Evolutionary conservation across 495 filamentous ascomycete genomes (phyloP), one percentile per base, ranked within the genome.

Genomic region (Xylona heveae): DNA sequence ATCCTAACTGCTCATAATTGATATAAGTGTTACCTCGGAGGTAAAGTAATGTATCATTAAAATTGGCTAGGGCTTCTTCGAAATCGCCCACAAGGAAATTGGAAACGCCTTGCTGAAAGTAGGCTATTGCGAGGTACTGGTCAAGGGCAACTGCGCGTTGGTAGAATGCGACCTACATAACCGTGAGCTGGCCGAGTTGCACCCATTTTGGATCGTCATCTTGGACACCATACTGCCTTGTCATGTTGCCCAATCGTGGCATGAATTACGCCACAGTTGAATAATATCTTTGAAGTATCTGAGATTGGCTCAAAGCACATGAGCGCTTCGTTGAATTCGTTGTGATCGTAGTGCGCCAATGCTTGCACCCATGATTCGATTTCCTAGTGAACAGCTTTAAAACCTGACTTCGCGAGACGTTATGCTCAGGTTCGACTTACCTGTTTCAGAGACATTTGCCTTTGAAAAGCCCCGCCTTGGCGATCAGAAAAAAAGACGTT

Each of bases 231-330:
- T 64, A 97, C 88, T 42, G 88, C 88, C 62, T 74, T 78, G 42
- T 80, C 78, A 58, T 99, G 88, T 48, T 94, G 78, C 37, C 88
- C 90, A n/a, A 99, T 57, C 0, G 88, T 95, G 6, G 88, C 88
- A 64, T 88, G 80, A 50, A 99, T 95, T 30, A 99, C 88, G 33
- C 90, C 88, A 55, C 83, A 88, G 49, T 99, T 99, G 62, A 99
- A 99, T 25, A 90, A 60, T 36, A 99, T 99, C 62, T 93, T 95
- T 31, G 90, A 94, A 2, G 88, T 99, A 49, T 95, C 90, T 33
- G 81, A 62, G 44, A 95, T 93, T 34, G 58, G 61, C 31, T 78
- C 76, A 46, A 97, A 99, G 34, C 70, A 61, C 42, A 66, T 66
- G 36, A 95, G 51, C 4, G 90, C 67, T 38, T 78, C 68, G 39